Conservation (phyloP, 2,329 filamentous ascomycete genomes). For the Fusarium marasasianum region DNA sequence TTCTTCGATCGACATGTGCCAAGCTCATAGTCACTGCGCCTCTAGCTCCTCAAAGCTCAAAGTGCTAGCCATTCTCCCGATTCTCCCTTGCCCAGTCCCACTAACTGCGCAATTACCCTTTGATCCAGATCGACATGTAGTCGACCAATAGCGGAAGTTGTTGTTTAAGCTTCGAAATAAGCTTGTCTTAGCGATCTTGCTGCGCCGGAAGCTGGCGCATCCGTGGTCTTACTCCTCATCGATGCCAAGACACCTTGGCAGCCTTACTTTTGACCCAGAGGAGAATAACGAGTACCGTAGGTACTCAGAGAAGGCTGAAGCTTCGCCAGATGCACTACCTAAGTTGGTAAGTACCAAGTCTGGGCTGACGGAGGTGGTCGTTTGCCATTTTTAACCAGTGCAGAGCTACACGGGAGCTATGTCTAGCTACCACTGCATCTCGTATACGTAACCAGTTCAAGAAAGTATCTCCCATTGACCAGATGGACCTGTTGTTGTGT, state of each 20-base stretch:
- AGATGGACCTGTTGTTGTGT: neutral
- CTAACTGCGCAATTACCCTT: neutral
- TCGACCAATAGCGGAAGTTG: neutral
- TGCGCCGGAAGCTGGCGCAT: conserved; percentile 22
- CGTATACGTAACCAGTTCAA: neutral
- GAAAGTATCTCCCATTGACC: neutral
- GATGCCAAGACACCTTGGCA: conserved; percentile 10
- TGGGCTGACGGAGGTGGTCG: conserved; percentile 21
- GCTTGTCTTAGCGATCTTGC: conserved; percentile 34
- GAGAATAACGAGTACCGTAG: neutral
- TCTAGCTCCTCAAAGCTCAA: neutral
- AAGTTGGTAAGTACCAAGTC: neutral
- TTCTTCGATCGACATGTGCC: conserved; percentile 32
- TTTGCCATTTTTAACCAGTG: neutral
- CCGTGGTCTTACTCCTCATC: conserved; percentile 3
- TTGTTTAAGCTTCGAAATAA: conserved; percentile 41
- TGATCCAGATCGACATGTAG: conserved; percentile 7
- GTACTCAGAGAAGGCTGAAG: neutral
- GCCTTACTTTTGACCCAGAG: neutral
- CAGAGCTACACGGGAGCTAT: neutral
- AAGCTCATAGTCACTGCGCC: conserved; percentile 25
- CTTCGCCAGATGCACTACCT: neutral
- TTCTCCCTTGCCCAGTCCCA: conserved; percentile 6
- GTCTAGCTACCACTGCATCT: neutral
- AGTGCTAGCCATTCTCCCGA: neutral